Percentiles rank a stretch among this genome's conserved stretches.
Evolutionary conservation across 495 filamentous ascomycete genomes (phyloP).

Genomic region (Friedmanniomyces simplex): DNA sequence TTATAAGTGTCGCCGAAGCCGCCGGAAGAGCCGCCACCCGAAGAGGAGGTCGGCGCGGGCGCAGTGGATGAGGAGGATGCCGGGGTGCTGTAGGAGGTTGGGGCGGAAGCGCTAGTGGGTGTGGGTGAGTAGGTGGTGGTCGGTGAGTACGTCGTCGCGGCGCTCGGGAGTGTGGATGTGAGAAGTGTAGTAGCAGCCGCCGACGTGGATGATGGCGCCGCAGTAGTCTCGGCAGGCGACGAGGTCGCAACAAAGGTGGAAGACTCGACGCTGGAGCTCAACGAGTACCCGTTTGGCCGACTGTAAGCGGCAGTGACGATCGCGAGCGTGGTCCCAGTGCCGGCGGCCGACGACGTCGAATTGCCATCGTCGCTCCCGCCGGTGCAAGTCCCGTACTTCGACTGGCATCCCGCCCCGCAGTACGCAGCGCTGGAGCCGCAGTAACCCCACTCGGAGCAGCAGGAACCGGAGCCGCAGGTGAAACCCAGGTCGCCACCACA

Average conservation of each 20-base stretch:
- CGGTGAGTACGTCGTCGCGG: background rate
- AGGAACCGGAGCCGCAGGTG: conserved; percentile 10
- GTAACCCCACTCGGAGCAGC: conserved; percentile 18
- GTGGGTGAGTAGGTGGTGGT: background rate
- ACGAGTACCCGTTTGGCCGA: background rate
- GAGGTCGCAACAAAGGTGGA: background rate
- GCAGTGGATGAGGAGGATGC: conserved; percentile 1
- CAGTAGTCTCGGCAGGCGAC: background rate
- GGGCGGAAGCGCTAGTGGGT: background rate
- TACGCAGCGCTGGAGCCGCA: conserved; percentile 11
- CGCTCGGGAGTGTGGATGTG: background rate
- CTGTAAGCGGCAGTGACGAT: background rate
- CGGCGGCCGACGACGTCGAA: background rate
- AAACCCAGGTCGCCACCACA: conserved; percentile 13
- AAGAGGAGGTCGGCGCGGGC: background rate
- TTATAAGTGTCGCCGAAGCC: conserved; percentile 12
- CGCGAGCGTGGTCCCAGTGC: background rate
- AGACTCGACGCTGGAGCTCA: background rate
- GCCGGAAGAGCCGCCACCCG: background rate
- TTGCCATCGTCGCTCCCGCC: too few relatives aligned
- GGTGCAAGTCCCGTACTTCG: conserved; percentile 5
- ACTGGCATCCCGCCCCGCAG: conserved; percentile 14
- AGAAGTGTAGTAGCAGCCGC: background rate
- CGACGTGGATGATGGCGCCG: background rate
- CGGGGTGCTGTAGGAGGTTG: background rate